Conservation (phyloP, 2,329 filamentous ascomycete species). For the Pseudodiploospora longispora region DNA sequence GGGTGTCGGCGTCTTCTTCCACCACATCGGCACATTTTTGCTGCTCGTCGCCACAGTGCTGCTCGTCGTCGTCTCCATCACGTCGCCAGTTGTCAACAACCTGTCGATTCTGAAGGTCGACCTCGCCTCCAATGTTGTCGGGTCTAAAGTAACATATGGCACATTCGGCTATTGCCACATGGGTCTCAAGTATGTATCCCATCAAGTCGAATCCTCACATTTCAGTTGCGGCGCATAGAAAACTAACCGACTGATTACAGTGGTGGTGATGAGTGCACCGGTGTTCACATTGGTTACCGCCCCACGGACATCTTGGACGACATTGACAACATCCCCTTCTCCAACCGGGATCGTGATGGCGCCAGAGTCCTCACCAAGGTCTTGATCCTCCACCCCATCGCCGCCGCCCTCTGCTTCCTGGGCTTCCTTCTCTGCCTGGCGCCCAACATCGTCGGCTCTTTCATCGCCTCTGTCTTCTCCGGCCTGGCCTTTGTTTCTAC, state of each 20-base stretch:
- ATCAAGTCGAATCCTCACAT: neutral
- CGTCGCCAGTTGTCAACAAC: slow-evolving; percentile 48
- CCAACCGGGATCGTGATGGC: slow-evolving; percentile 33
- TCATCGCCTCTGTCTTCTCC: slow-evolving; percentile 42
- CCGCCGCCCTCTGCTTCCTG: slow-evolving; percentile 48
- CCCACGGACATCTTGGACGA: slow-evolving; percentile 36
- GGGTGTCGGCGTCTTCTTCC: slow-evolving; percentile 42
- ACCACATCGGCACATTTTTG: slow-evolving; percentile 50
- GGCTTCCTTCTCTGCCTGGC: slow-evolving; percentile 48
- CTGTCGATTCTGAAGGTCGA: slow-evolving; percentile 46
- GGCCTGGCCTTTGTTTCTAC: slow-evolving; percentile 44
- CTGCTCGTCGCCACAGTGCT: slow-evolving; percentile 47
- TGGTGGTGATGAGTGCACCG: slow-evolving; percentile 40
- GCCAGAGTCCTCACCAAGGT: slow-evolving; percentile 44
- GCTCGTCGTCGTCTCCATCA: slow-evolving; percentile 50
- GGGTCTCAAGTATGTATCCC: slow-evolving; percentile 17
- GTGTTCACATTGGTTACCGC: slow-evolving; percentile 46
- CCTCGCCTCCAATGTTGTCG: slow-evolving; percentile 29
- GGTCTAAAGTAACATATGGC: slow-evolving; percentile 42
- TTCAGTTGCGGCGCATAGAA: neutral
- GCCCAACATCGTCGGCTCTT: slow-evolving; percentile 43
- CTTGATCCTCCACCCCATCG: slow-evolving; percentile 56
- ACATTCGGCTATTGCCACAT: slow-evolving; percentile 51
- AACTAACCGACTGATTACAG: slow-evolving; percentile 5
- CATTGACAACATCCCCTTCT: slow-evolving; percentile 32